These are phyloP conservation scores for Trametes cingulata DNA, from an alignment of 768 basidiomycete genomes.

Conservation along the genomic window DNA sequence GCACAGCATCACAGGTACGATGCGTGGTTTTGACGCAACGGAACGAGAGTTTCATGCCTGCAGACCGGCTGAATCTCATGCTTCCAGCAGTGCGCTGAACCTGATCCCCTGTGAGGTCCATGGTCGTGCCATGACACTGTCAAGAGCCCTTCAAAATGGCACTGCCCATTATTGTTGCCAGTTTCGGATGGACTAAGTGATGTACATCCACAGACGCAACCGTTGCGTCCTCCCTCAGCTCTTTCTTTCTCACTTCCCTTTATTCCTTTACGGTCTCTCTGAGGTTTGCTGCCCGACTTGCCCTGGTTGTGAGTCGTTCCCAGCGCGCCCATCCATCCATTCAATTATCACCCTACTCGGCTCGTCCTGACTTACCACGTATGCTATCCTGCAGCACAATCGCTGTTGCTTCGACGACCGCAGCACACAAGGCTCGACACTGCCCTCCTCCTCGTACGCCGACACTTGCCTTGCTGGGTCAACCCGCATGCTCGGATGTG, in stretches of 20 bases:
- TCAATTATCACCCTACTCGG: background rate
- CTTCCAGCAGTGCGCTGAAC: too few relatives aligned
- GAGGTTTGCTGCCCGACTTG: too few relatives aligned
- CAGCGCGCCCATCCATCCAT: background rate
- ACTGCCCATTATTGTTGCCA: background rate
- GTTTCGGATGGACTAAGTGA: background rate
- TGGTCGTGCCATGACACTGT: too few relatives aligned
- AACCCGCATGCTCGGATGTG: background rate
- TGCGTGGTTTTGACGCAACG: too few relatives aligned
- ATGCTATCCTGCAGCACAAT: background rate
- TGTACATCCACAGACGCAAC: background rate
- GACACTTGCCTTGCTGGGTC: background rate
- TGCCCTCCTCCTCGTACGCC: background rate
- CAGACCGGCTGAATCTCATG: too few relatives aligned
- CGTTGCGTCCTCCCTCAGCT: background rate
- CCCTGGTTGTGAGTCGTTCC: background rate
- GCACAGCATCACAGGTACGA: too few relatives aligned
- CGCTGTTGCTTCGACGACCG: background rate
- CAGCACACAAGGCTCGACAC: slow-evolving; percentile 6
- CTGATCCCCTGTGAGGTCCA: too few relatives aligned
- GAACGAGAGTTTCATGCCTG: too few relatives aligned
- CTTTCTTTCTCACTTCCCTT: too few relatives aligned
- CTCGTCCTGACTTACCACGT: background rate
- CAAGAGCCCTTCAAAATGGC: background rate
- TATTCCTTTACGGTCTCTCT: too few relatives aligned